Base-by-base conservation (phyloP, 1,139 yeast species). In the Candida tetrigidarum region DNA sequence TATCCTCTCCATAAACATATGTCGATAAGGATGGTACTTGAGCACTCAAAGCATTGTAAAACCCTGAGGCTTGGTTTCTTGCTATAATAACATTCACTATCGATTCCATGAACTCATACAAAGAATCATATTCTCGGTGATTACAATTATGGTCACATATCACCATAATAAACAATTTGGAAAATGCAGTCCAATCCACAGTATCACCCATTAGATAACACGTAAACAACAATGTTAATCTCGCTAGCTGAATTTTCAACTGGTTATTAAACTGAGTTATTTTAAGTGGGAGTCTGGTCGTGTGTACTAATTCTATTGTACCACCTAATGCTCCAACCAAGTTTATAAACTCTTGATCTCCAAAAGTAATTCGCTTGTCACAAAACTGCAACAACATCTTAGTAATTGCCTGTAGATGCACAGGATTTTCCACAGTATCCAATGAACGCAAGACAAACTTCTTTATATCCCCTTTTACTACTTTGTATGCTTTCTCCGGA, bases 121-220 rank as follows among this genome's bases (percentile, higher is more conserved):
- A 34, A 0, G 45, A 39, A 2, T 29, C 14, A 39, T 49, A 49
- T 20, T 50, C 49, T 23, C 48, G 26, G 37, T 44, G 45, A 14
- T 50, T 45, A 5, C 49, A 47, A 45, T 60, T 59, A 27, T 51
- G 52, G 48, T 60, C 65, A 35, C 57, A 50, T 5, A 59, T 36
- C 1, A 55, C 42, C 6, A 44, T 45, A 9, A 56, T 42, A 28
- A 55, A 56, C 4, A 49, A 18, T 27, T 39, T 33, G 26, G 42
- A 15, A 33, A 37, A n/a, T 6, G 4, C 9, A 4, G 9, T 22
- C 19, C 27, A 28, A 16, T 40, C 36, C 33, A 20, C 33, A 12
- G 38, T 14, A 16, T 20, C 37, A 12, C 25, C 12, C n/a, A 26
- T 20, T 19, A 46, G 14, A 30, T 40, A 25, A 26, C 41, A 35